These are phyloP conservation scores for Limnanthes douglasii DNA, from an alignment of 345 rosid species.

Conservation along the genomic window DNA sequence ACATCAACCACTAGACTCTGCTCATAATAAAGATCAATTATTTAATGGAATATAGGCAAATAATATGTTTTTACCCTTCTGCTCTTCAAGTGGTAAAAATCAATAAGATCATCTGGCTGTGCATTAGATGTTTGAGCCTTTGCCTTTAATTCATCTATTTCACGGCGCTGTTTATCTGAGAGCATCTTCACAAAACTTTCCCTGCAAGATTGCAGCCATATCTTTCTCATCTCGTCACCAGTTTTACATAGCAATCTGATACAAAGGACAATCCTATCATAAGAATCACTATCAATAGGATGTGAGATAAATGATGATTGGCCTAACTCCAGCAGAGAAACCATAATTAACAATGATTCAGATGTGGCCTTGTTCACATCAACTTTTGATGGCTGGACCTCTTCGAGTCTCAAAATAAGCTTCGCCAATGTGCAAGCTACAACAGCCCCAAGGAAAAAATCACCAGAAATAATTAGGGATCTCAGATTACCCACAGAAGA, in stretches of 20 bases:
- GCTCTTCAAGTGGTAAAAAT: slow-evolving; percentile 92
- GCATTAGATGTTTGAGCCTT: slow-evolving; percentile 76
- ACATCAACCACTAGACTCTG: too few species aligned
- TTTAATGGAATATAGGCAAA: neutral
- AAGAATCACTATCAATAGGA: slow-evolving; percentile 69
- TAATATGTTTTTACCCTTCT: slow-evolving; percentile 42
- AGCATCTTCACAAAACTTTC: slow-evolving; percentile 89
- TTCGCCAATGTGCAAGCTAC: slow-evolving; percentile 83
- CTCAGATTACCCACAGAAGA: slow-evolving; percentile 53
- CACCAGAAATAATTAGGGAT: slow-evolving; percentile 72
- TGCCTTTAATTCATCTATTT: slow-evolving; percentile 72
- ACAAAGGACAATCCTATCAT: slow-evolving; percentile 66
- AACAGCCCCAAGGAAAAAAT: slow-evolving; percentile 92
- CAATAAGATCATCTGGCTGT: slow-evolving; percentile 89
- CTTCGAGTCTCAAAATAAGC: slow-evolving; percentile 80
- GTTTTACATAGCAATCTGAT: slow-evolving; percentile 59
- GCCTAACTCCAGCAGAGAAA: slow-evolving; percentile 74
- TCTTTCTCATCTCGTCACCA: slow-evolving; percentile 61
- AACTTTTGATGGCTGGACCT: slow-evolving; percentile 60
- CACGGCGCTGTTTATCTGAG: slow-evolving; percentile 67
- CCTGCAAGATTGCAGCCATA: slow-evolving; percentile 82
- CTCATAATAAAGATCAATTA: too few species aligned
- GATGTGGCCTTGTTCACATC: slow-evolving; percentile 52
- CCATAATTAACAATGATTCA: slow-evolving; percentile 62
- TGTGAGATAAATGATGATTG: slow-evolving; percentile 66